A percentile compares a stretch with the other conserved stretches of the same genome.
Conservation (phyloP, 2,329 filamentous ascomycete genomes). For the Diaporthe vaccinii region DNA sequence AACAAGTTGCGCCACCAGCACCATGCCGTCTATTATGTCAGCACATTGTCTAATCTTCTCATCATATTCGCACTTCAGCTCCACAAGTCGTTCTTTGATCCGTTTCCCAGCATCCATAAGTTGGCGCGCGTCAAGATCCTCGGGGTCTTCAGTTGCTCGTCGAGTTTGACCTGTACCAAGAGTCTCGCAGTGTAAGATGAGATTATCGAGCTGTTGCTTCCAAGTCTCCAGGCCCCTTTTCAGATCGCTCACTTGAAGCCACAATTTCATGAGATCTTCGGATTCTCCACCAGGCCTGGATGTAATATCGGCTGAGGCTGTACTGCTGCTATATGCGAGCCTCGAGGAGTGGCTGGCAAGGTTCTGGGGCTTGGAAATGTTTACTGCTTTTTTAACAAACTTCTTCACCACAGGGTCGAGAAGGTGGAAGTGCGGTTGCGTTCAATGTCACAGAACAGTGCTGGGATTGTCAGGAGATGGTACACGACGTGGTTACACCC, state of each 20-base stretch:
- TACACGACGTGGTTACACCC: background rate
- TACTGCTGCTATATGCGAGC: background rate
- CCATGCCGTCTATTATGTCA: constrained; percentile 41
- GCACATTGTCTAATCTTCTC: constrained; percentile 40
- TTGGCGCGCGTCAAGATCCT: background rate
- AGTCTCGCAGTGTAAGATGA: constrained; percentile 42
- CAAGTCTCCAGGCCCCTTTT: constrained; percentile 42
- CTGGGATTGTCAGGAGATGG: constrained; percentile 3
- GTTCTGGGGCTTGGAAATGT: background rate
- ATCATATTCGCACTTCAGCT: constrained; percentile 41
- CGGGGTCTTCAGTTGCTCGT: background rate
- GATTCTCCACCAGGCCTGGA: background rate
- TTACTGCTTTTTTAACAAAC: background rate
- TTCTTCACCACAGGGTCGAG: background rate
- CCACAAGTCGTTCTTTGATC: constrained; percentile 35
- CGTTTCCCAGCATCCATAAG: constrained; percentile 24
- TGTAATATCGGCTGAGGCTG: background rate
- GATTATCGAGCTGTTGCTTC: constrained; percentile 43
- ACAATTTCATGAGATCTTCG: constrained; percentile 38
- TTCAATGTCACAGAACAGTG: constrained; percentile 39
- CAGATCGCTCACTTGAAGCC: constrained; percentile 43
- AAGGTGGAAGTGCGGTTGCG: constrained; percentile 18
- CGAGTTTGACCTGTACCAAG: background rate
- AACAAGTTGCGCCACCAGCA: constrained; percentile 41
- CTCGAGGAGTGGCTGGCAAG: background rate